Conservation (phyloP, 1,139 yeast genomes). For the Pneumocystis carinii region DNA sequence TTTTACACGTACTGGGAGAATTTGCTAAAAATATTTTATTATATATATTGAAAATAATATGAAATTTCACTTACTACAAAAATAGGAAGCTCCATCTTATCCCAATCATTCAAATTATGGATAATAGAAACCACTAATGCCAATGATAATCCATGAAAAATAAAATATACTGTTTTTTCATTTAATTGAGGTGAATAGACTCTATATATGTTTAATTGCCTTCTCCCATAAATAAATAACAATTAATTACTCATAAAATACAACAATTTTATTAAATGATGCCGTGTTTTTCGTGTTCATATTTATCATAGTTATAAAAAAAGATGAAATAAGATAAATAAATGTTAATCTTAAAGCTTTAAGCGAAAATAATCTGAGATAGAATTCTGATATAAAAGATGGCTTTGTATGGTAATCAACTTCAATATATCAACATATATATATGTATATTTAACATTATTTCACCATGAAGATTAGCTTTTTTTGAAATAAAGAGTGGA, state of each 20-base stretch:
- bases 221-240: no score
- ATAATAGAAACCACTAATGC: conserved; percentile 39
- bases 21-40: background rate
- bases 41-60: background rate
- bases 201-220: conserved; percentile 11
- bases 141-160: conserved; percentile 29
- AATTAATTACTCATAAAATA: conserved; percentile 7
- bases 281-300: conserved; percentile 8
- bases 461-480: conserved; percentile 18
- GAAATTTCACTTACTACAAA: conserved; percentile 14
- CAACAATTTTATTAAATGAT: background rate
- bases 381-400: conserved; percentile 7
- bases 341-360: conserved; percentile 3
- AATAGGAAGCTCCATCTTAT: conserved; percentile 37
- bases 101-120: conserved; percentile 45
- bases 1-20: background rate
- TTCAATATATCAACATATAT: conserved; percentile 21
- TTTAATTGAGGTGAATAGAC: conserved; percentile 41
- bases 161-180: conserved; percentile 45
- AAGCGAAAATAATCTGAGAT: conserved; percentile 6
- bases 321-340: conserved; percentile 7
- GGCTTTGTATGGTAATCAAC: background rate
- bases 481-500: conserved; percentile 20
- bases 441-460: conserved; percentile 12
- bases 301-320: conserved; percentile 7